phyloP scores from a whole-genome alignment of 345 rosid species.

The Citrus sinensis region DNA sequence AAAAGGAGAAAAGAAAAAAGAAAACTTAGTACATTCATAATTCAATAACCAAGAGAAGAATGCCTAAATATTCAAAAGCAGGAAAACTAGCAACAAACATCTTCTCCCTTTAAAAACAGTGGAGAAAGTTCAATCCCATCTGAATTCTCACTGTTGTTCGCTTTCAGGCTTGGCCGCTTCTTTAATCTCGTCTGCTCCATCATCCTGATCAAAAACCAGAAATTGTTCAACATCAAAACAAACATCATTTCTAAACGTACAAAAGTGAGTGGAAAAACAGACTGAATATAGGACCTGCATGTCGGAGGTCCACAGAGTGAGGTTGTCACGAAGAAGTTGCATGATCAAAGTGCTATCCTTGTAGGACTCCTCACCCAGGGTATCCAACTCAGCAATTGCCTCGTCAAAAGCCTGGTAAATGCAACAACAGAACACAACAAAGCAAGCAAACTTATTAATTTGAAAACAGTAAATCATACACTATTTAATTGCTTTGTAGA shows the following conservation, averaged over 20 bases:
- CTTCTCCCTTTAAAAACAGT: conserved; percentile 57
- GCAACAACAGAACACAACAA: conserved; percentile 3
- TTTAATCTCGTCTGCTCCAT: conserved; percentile 84
- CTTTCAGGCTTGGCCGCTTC: conserved; percentile 64
- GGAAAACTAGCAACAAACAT: conserved; percentile 40
- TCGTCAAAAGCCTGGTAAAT: conserved; percentile 75
- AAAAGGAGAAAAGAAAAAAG: not conserved
- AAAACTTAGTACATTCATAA: conserved; percentile 30
- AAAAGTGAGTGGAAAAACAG: not conserved
- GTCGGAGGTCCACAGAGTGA: conserved; percentile 95
- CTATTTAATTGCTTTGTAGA: not conserved
- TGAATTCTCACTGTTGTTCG: conserved; percentile 45
- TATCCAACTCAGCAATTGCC: conserved; percentile 89
- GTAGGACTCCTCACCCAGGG: conserved; percentile 93
- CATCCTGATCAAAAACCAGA: conserved; percentile 49
- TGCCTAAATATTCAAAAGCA: conserved; percentile 33
- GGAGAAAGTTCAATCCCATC: conserved; percentile 47
- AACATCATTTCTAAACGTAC: not conserved
- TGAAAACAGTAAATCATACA: not conserved
- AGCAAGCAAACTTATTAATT: not conserved
- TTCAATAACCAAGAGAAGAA: conserved; percentile 41
- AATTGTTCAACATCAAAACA: not conserved
- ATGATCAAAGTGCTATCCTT: conserved; percentile 95
- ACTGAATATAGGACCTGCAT: conserved; percentile 68
- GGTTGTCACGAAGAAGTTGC: conserved; percentile 97